Evolutionary conservation across 345 rosid species (phyloP).

Genomic region (Brassica rapa): DNA sequence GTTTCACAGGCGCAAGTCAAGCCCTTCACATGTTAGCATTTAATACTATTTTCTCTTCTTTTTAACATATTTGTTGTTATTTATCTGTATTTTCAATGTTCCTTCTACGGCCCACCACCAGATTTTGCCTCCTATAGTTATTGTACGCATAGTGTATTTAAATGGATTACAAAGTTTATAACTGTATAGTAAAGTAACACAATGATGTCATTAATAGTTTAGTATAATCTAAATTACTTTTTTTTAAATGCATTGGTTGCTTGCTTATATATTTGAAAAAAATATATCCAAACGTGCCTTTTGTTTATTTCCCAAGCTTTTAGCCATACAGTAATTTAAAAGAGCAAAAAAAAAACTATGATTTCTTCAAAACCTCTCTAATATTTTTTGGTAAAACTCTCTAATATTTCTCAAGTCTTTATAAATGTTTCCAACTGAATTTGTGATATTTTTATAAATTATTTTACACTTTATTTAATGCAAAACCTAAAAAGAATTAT

Average conservation of each 20-base stretch:
- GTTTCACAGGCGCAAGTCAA: slow-evolving; percentile 36
- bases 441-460: not conserved
- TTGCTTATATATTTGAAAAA: not conserved
- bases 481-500: not conserved
- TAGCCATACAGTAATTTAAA: not conserved
- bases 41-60: slow-evolving; percentile 15
- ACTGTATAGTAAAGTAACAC: not conserved
- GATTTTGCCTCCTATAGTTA: slow-evolving; percentile 31
- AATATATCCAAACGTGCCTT: not conserved
- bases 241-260: not conserved
- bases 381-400: not conserved
- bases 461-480: not conserved
- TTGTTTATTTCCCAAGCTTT: not conserved
- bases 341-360: not conserved
- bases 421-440: not conserved
- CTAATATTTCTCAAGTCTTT: not conserved
- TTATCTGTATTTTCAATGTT: slow-evolving; percentile 8
- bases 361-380: not conserved
- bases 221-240: too few species aligned
- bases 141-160: slow-evolving; percentile 2
- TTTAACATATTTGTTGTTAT: not conserved
- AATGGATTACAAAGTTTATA: not conserved
- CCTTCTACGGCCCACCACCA: slow-evolving; percentile 12
- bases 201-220: not conserved
- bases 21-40: slow-evolving; percentile 41